Base-by-base conservation (phyloP, 305 asterid genomes). In the Withania somnifera region DNA sequence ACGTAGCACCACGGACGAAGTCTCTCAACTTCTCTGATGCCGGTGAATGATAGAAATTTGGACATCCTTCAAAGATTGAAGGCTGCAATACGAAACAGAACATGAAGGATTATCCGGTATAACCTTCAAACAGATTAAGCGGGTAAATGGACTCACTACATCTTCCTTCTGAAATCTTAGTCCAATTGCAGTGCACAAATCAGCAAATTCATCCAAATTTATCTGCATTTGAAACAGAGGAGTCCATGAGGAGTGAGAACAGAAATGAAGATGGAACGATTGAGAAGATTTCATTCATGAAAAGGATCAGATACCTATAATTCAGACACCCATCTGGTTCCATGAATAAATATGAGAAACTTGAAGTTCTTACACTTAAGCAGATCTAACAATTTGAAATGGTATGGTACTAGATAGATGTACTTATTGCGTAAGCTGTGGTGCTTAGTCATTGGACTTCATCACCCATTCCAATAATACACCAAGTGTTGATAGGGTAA, bases 111-210 rank as follows among this genome's bases (percentile, higher is more conserved):
- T 75, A 28, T 50, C 63, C 10, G 19, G 45, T 75, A 3, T 15
- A 68, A 78, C 82, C 45, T 32, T 83, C 52, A 54, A 69, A 71
- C 58, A 83, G 71, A 81, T 52, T 69, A 67, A 58, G 68, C 28
- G 85, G 86, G 24, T 81, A 85, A 81, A 88, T 67, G 51, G 83
- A 87, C 87, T 90, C 87, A 94, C 99, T 19, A 88, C 85, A 66
- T 95, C 92, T 90, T 93, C 99, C 89, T 94, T 96, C 87, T 96
- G 98, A 88, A 96, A 96, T 88, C 91, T 91, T 78, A 96, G 92
- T 50, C 95, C 97, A 69, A 96, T 96, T 54, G 99, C 97, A 56
- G 90, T 90, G 79, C 98, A 91, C 71, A 96, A 92, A 89, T 96
- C 98, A 53, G 87, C 84, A 90, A 96, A 96, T 88, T 96, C 98